Evolutionary conservation across 2,329 filamentous ascomycete species (phyloP).

Genomic region (Aspergillus glaucus): DNA sequence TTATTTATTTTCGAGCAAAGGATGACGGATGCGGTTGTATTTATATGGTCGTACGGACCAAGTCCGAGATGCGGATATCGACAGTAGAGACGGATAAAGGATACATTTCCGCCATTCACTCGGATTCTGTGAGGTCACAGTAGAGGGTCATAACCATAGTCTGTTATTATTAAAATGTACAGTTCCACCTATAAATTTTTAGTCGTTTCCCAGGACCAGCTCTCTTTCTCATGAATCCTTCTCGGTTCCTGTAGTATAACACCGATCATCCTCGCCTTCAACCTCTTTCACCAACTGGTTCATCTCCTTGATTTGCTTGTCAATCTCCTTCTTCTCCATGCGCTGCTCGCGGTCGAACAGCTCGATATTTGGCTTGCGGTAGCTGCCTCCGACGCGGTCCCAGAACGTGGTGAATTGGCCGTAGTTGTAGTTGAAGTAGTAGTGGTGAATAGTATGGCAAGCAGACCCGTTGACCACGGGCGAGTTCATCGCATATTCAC

Average conservation of each 20-base stretch:
- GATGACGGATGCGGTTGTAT: background rate
- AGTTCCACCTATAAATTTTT: background rate
- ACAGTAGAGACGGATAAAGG: background rate
- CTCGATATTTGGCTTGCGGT: slow-evolving; percentile 53
- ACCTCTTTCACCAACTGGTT: slow-evolving; percentile 9
- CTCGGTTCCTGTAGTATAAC: slow-evolving; percentile 1
- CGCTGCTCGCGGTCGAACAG: slow-evolving; percentile 74
- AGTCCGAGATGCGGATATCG: slow-evolving; percentile 1
- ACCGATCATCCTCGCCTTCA: slow-evolving; percentile 9
- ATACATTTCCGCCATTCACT: background rate
- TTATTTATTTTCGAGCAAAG: background rate
- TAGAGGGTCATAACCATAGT: background rate
- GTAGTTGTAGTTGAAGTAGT: slow-evolving; percentile 88
- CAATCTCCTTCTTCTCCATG: slow-evolving; percentile 71
- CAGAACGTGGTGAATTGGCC: slow-evolving; percentile 91
- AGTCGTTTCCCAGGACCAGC: background rate
- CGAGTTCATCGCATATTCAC: slow-evolving; percentile 82
- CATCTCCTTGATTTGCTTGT: slow-evolving; percentile 49
- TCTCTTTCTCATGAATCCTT: slow-evolving; percentile 1
- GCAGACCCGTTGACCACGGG: slow-evolving; percentile 86
- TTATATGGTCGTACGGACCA: slow-evolving; percentile 2
- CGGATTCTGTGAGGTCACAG: background rate
- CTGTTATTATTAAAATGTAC: background rate
- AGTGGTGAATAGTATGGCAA: slow-evolving; percentile 90
- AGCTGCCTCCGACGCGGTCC: slow-evolving; percentile 77